Evolutionary conservation across 2,329 filamentous ascomycete genomes (phyloP), one percentile per base, ranked within the genome.

Genomic region (Colletotrichum viniferum): DNA sequence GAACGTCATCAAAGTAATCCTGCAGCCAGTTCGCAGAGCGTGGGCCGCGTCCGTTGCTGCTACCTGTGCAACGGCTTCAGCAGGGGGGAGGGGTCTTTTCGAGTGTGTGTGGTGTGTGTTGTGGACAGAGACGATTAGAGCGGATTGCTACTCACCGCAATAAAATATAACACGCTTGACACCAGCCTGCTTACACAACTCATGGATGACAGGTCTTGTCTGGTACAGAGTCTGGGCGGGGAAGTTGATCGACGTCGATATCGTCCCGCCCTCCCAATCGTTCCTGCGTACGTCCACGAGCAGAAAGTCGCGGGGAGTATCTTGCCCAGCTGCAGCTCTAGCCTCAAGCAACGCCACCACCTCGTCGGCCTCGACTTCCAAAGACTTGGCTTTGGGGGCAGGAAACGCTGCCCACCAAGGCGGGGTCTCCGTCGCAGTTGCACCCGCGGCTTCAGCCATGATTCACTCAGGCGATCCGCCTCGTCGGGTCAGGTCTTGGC

Each of bases 181-280:
- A 2, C 85, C 85, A 3, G 89, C 89, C 71, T 87, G 84, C 77
- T 86, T 87, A 81, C 87, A 88, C 21, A 92, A 82, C 60, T 85
- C 85, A 76, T 90, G 87, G 32, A 90, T 79, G 7, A 83, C 82
- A 5, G 86, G 84, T 7, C 89, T 84, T 5, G 87, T 88, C 67
- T 87, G 87, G 69, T 89, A 90, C 52, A 91, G 85, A 14, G 85
- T 87, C 69, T 91, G 89, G 10, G 90, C 89, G 1, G 90, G 89
- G 16, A 91, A 82, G 77, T 92, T 91, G 77, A 93, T 84, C 1
- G 91, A 92, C 4, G 87, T 88, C 10, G 83, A 83, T 70, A 94
- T 89, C 0, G 91, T 92, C 55, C 91, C 92, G 30, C 92, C 92
- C 79, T 87, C 86, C 83, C 87, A 88, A 77, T 91, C 90, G 5